Base-by-base conservation (phyloP, 768 basidiomycete genomes). In the Hygrophoropsis aurantiaca region DNA sequence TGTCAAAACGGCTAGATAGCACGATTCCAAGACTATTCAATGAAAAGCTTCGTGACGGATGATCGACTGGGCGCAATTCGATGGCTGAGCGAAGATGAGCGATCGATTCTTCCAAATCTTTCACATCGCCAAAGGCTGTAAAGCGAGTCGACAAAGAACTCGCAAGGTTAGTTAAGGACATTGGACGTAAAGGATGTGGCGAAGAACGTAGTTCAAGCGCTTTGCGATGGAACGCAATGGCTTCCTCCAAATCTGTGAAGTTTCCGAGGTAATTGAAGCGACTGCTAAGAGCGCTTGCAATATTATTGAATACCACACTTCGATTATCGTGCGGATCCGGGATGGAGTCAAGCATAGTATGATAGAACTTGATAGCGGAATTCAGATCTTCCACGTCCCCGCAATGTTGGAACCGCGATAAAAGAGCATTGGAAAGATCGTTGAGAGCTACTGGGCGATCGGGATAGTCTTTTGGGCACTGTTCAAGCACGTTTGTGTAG, bases 101-200 rank as follows among this genome's bases (percentile, higher is more conserved):
- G 30, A 58, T 49, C 4, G 51, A 44, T 20, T 55, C 35, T 19
- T 56, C 44, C 18, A 54, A 26, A 30, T 56, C 54, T 20, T 44
- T 20, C 2, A 18, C 7, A n/a, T 43, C 36, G 4, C 57, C 53
- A 33, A 21, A 21, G 23, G 38, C 32, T 26, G 46, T 7, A 34
- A 47, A 56, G 11, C 56, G 35, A 15, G 0, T 25, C 21, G 4
- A 6, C 18, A 60, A 35, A 11, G 52, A 40, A 41, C 20, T 33
- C 3, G 48, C 53, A n/a, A 59, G 56, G 44, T 57, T 55, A 27
- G 19, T 40, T 15, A 57, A 49, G 34, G 20, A 27, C 13, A 11
- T 13, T 2, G 32, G 19, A 19, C 44, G 54, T 16, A 44, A 19
- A 18, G 51, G 44, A 47, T 55, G 56, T n/a, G 32, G 27, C 21